Evolutionary conservation across 2,329 filamentous ascomycete species (phyloP).

Genomic region (Chalaropsis thielavioides): DNA sequence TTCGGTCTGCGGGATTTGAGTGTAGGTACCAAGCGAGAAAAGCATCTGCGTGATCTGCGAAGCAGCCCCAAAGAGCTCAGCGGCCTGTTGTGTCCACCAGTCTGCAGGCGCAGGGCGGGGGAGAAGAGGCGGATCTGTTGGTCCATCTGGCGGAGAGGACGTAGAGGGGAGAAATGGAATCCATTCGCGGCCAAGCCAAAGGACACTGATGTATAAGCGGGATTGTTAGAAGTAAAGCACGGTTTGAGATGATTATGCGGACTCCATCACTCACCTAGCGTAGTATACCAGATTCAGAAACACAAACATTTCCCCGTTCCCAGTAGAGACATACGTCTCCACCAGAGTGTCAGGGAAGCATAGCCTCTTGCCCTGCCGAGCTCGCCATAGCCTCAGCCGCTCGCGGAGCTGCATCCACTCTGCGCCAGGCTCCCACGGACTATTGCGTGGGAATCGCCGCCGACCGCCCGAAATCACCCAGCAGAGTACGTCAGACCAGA

Average conservation of each 20-base stretch:
- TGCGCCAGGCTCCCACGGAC: conserved; percentile 28
- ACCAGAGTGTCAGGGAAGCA: conserved; percentile 28
- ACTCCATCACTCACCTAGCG: conserved; percentile 24
- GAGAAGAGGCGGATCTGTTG: conserved; percentile 28
- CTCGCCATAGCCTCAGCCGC: conserved; percentile 26
- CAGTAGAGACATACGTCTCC: conserved; percentile 28
- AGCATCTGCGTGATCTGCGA: conserved; percentile 7
- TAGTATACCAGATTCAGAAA: conserved; percentile 33
- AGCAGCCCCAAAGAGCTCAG: conserved; percentile 25
- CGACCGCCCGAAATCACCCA: conserved; percentile 32
- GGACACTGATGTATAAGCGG: conserved; percentile 21
- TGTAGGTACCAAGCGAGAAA: background rate
- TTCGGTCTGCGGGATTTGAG: conserved; percentile 20
- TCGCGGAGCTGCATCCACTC: conserved; percentile 25
- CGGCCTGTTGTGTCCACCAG: conserved; percentile 29
- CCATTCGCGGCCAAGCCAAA: conserved; percentile 32
- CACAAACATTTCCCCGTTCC: conserved; percentile 29
- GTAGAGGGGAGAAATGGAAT: conserved; percentile 30
- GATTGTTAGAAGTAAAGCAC: background rate
- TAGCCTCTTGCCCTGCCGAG: conserved; percentile 25
- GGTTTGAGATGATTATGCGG: background rate
- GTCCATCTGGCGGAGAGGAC: conserved; percentile 26
- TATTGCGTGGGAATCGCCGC: conserved; percentile 27
- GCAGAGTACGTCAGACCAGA: conserved; percentile 29
- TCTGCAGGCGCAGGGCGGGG: conserved; percentile 26